Evolutionary conservation across 305 asterid species (phyloP), one percentile per base, ranked within the genome.

Genomic region (Fraxinus baroniana): DNA sequence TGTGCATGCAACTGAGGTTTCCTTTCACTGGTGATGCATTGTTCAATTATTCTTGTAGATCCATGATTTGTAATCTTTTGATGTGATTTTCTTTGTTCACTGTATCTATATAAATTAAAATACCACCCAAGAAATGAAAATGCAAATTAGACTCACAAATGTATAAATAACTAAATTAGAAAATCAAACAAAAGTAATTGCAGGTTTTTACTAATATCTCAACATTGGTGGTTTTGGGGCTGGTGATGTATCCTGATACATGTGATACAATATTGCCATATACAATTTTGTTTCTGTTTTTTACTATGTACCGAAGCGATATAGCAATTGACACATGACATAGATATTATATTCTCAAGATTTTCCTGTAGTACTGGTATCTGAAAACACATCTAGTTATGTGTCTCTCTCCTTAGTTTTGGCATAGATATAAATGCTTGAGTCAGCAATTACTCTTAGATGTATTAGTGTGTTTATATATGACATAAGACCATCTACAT

Each of bases 1-100:
- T 39, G 13, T 1, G 9, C 7, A 18, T 17, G 18, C 35, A 18
- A 10, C 36, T 7, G 28, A 22, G 32, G 70, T 77, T 49, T 74
- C 74, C 41, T 13, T 46, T 12, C 60, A 26, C 39, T 68, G 2
- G 1, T 68, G 74, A 68, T 68, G 74, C 3, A 68, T 68, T 68
- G 39, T 68, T 68, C 37, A 68, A 4, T 30, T 68, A 13, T 30
- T 68, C 36, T 13, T 1, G 15, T 68, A 68, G 7, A 13, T 68
- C 26, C 2, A 20, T 71, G 78, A 30, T 62, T 71, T 15, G 36
- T 83, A 44, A 52, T 60, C 30, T 71, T 80, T 71, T 81, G 52
- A 41, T 68, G 18, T 28, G 1, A 28, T 7, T 55, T 52, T 83
- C 13, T 37, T 49, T 39, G 4, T 76, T 73, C 35, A 39, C 35